These are phyloP conservation scores for Sisymbrium irio DNA, from an alignment of 345 rosid genomes.

Conservation along the genomic window DNA sequence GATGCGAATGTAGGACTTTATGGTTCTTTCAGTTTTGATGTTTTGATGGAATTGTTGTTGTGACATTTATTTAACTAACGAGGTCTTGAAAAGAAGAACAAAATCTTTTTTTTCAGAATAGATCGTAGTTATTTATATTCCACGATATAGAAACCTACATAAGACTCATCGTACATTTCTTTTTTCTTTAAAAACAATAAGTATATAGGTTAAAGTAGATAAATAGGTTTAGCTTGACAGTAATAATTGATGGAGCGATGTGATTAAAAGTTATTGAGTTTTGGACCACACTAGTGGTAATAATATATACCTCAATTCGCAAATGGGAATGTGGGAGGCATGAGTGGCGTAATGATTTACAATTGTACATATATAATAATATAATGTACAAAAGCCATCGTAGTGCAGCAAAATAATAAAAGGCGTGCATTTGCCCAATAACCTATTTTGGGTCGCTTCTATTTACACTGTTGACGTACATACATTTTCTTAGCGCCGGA, in stretches of 20 bases:
- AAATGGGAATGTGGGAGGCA: constrained; percentile 36
- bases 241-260: constrained; percentile 30
- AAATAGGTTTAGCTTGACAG: constrained; percentile 29
- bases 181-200: neutral
- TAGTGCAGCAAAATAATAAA: neutral
- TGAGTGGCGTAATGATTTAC: constrained; percentile 38
- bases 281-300: constrained; percentile 37
- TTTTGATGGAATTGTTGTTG: constrained; percentile 1
- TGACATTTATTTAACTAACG: constrained; percentile 4
- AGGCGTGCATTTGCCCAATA: constrained; percentile 5
- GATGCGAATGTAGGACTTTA: constrained; percentile 6
- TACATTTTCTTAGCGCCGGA: neutral
- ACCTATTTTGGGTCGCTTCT: neutral
- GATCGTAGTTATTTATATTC: neutral
- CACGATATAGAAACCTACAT: neutral
- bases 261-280: constrained; percentile 21
- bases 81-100: neutral
- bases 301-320: constrained; percentile 13
- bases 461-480: neutral
- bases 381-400: constrained; percentile 19
- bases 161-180: constrained; percentile 4
- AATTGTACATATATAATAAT: neutral
- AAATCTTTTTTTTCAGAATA: neutral
- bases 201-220: constrained; percentile 2
- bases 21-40: constrained; percentile 13